Conservation (phyloP, 768 basidiomycete genomes). For the Russula sp. region DNA sequence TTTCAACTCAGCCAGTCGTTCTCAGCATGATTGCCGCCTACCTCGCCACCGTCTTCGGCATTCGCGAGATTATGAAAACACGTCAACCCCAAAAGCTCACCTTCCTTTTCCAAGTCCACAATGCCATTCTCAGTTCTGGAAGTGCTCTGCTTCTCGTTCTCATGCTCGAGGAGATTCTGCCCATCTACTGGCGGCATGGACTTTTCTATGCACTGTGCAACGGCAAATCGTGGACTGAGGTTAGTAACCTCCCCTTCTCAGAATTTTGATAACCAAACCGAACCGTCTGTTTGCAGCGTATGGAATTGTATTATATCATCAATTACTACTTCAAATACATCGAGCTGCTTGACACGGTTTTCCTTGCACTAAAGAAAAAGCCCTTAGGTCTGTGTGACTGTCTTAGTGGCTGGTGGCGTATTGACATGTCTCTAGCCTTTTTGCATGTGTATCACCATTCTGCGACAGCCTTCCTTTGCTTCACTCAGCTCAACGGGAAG, state of each 20-base stretch:
- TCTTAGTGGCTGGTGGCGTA: neutral
- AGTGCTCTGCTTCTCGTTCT: slow-evolving; percentile 79
- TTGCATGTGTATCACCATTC: slow-evolving; percentile 99
- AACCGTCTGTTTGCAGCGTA: slow-evolving; percentile 41
- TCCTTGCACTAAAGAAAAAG: slow-evolving; percentile 98
- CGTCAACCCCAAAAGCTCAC: slow-evolving; percentile 68
- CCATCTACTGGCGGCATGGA: slow-evolving; percentile 65
- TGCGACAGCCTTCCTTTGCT: slow-evolving; percentile 93
- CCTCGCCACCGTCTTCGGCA: slow-evolving; percentile 82
- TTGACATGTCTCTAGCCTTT: slow-evolving; percentile 55
- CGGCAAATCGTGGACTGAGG: slow-evolving; percentile 76
- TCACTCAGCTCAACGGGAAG: slow-evolving; percentile 86
- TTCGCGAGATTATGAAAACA: slow-evolving; percentile 78
- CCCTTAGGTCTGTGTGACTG: slow-evolving; percentile 64
- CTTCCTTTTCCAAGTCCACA: slow-evolving; percentile 82
- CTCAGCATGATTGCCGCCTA: slow-evolving; percentile 64
- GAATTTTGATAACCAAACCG: neutral
- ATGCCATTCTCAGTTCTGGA: slow-evolving; percentile 77
- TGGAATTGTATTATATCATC: slow-evolving; percentile 97
- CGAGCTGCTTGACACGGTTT: slow-evolving; percentile 93
- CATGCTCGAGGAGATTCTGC: slow-evolving; percentile 87
- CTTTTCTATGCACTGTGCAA: slow-evolving; percentile 74
- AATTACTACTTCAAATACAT: slow-evolving; percentile 99
- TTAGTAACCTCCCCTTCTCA: slow-evolving; percentile 35
- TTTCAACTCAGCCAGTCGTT: slow-evolving; percentile 72